Evolutionary conservation across 768 basidiomycete species (phyloP).

Genomic region (Boletus eberwhitei): DNA sequence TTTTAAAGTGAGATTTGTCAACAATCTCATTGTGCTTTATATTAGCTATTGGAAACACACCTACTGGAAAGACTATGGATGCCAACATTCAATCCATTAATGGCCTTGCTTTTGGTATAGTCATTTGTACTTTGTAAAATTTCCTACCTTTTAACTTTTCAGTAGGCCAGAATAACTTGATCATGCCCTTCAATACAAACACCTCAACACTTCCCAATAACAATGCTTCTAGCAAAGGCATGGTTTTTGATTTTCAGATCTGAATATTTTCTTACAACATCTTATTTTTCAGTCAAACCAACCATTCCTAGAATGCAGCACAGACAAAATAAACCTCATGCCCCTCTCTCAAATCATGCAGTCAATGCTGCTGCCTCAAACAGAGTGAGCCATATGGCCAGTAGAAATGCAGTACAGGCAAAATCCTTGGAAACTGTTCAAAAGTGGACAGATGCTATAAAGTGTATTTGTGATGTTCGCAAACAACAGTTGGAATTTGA

Average conservation of each 20-base stretch:
- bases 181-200: neutral
- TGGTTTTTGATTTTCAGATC: neutral
- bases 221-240: neutral
- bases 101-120: neutral
- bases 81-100: no score
- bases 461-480: neutral
- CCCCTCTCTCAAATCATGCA: neutral
- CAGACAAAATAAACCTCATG: neutral
- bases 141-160: neutral
- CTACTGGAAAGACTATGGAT: neutral
- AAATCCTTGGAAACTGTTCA: constrained; percentile 5
- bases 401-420: neutral
- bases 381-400: neutral
- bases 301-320: neutral
- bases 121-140: neutral
- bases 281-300: neutral
- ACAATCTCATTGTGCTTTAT: neutral
- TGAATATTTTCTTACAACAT: neutral
- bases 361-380: neutral
- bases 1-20: neutral
- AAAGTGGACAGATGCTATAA: constrained; percentile 13
- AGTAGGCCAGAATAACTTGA: neutral
- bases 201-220: no score
- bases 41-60: neutral
- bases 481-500: neutral